A percentile compares a stretch with the other conserved stretches of the same genome.
These are phyloP conservation scores for Carex myosuroides DNA, from an alignment of 176 grass and related monocot genomes.

Conservation along the genomic window DNA sequence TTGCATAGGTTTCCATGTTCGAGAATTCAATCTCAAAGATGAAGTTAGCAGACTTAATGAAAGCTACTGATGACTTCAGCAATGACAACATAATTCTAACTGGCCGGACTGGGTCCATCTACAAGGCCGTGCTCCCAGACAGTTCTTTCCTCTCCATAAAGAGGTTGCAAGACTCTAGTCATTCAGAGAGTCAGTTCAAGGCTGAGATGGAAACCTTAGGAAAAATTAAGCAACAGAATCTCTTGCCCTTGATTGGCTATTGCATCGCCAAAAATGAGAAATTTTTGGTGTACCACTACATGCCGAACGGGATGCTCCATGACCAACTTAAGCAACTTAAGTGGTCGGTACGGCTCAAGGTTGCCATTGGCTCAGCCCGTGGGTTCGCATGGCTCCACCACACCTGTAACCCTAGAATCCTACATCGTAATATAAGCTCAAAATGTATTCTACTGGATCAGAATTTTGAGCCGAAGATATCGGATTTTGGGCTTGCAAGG, in stretches of 20 bases:
- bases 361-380: constrained; percentile 67
- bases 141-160: constrained; percentile 73
- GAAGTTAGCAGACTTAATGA: constrained; percentile 89
- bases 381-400: constrained; percentile 88
- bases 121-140: constrained; percentile 73
- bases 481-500: constrained; percentile 83
- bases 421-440: constrained; percentile 92
- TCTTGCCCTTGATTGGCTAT: constrained; percentile 75
- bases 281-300: constrained; percentile 83
- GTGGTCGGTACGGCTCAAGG: constrained; percentile 66
- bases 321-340: constrained; percentile 61
- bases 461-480: constrained; percentile 72
- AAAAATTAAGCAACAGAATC: constrained; percentile 67
- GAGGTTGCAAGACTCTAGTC: constrained; percentile 71
- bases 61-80: constrained; percentile 71
- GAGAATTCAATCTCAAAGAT: constrained; percentile 87
- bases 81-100: constrained; percentile 65
- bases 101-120: constrained; percentile 72
- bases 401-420: constrained; percentile 77
- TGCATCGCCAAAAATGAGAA: constrained; percentile 74
- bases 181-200: constrained; percentile 81
- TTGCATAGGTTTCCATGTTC: constrained; percentile 79
- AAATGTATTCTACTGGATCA: constrained; percentile 83
- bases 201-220: constrained; percentile 85
- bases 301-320: constrained; percentile 60